phyloP scores from a whole-genome alignment of 805 yeast genomes.

The Metschnikowia shivogae region DNA sequence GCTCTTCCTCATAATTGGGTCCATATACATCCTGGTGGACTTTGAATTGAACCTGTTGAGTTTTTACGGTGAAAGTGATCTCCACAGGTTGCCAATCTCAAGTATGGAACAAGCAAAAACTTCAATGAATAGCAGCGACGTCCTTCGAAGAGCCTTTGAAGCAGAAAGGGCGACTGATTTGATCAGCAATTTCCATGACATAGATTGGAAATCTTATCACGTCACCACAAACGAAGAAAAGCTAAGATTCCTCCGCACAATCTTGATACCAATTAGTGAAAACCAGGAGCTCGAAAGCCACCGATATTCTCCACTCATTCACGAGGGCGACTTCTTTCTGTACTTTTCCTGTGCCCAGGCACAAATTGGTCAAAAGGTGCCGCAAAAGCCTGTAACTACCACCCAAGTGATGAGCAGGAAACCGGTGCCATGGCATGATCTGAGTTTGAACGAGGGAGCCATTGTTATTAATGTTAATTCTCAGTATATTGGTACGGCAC shows the following conservation, averaged over 20 bases:
- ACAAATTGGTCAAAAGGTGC: background rate
- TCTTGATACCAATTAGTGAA: slow-evolving; percentile 7
- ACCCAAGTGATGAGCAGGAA: background rate
- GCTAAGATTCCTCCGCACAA: slow-evolving; percentile 13
- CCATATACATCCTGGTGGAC: slow-evolving; percentile 8
- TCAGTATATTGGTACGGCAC: slow-evolving; percentile 9
- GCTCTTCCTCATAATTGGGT: slow-evolving; percentile 8
- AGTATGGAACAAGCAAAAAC: background rate
- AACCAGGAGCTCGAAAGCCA: background rate
- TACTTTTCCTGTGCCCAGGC: slow-evolving; percentile 8
- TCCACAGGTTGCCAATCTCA: slow-evolving; percentile 6
- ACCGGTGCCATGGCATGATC: background rate
- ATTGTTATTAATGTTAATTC: slow-evolving; percentile 6
- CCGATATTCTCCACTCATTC: slow-evolving; percentile 6
- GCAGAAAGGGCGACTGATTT: background rate
- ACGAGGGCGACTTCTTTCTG: slow-evolving; percentile 10
- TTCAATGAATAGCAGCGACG: slow-evolving; percentile 2
- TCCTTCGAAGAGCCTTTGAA: slow-evolving; percentile 9
- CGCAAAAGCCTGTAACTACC: background rate
- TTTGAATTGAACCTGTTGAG: slow-evolving; percentile 3
- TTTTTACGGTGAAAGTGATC: slow-evolving; percentile 4
- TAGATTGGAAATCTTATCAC: slow-evolving; percentile 6
- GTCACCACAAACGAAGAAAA: slow-evolving; percentile 10
- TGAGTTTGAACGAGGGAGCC: slow-evolving; percentile 2
- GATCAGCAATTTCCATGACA: background rate